Base-by-base conservation (phyloP, 2,329 filamentous ascomycete genomes). In the Paraphaeosphaeria sporulosa region DNA sequence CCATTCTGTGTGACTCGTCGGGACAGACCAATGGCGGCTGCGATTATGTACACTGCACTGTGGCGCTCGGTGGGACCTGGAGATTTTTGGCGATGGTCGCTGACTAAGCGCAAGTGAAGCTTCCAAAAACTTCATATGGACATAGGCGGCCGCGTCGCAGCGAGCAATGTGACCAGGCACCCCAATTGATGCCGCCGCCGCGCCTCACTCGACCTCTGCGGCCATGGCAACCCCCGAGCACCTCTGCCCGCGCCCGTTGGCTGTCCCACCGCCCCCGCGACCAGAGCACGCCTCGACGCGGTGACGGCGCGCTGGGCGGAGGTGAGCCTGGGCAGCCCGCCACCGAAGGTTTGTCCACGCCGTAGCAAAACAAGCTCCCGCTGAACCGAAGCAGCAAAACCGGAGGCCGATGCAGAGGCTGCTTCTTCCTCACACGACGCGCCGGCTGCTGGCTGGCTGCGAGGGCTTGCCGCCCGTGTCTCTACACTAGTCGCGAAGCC, bases 141-240 rank as follows among this genome's bases (percentile, higher is more conserved):
- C 25, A 44, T 40, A 12, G 21, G 52, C 51, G 17, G 62, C 36
- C 32, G 54, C 43, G 57, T 49, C 52, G 13, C 61, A 58, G 65
- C 66, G 63, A 75, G 73, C 71, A 64, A 77, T 76, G 75, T 70
- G 62, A 71, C 66, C 60, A 65, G 64, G 65, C 38, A 54, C 38
- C 64, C 63, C 72, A 76, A 77, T 81, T 81, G 74, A 82, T 83
- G 80, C 79, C 75, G 73, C 74, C 73, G 70, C 76, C 76, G 73
- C 78, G 78, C 67, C 71, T 77, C 42, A 69, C 76, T 62, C 78
- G 73, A 72, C 75, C 78, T 70, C 71, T 72, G 74, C 78, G 78
- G 74, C 79, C 78, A 75, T 76, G 80, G 69, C 72, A 78, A 67
- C 75, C 78, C 69, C 68, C 71, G 72, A 79, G 79, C 79, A 77